Evolutionary conservation across 768 basidiomycete species (phyloP).

Genomic region (Chalciporus pseudorubinellus): DNA sequence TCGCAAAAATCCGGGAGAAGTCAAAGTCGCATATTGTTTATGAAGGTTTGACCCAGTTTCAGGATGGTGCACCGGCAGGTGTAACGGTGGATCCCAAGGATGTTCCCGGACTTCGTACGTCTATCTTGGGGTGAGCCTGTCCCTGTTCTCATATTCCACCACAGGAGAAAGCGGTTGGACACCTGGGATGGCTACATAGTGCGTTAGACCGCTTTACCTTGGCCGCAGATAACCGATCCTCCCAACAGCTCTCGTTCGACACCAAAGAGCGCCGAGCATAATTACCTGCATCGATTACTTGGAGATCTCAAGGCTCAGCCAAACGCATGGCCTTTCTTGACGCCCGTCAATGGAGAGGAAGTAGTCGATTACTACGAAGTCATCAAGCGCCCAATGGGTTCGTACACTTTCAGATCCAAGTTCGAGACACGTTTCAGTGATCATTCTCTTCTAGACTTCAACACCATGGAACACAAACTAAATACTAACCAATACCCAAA

Average conservation of each 20-base stretch:
- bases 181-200: constrained; percentile 74
- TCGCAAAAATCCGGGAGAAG: constrained; percentile 82
- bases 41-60: constrained; percentile 75
- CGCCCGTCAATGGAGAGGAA: constrained; percentile 75
- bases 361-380: constrained; percentile 90
- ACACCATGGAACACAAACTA: constrained; percentile 88
- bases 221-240: constrained; percentile 2
- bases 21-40: constrained; percentile 87
- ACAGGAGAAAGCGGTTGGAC: constrained; percentile 93
- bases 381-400: constrained; percentile 91
- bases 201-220: constrained; percentile 25
- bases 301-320: constrained; percentile 76
- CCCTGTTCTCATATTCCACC: constrained; percentile 8
- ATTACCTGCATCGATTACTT: constrained; percentile 73
- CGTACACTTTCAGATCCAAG: constrained; percentile 23
- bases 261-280: constrained; percentile 55
- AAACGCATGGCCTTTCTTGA: constrained; percentile 82
- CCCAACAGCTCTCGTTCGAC: constrained; percentile 36
- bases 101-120: constrained; percentile 84
- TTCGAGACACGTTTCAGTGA: background rate
- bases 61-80: constrained; percentile 50
- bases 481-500: constrained; percentile 78
- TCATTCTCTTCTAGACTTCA: constrained; percentile 55
- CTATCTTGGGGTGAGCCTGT: background rate
- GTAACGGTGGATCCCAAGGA: constrained; percentile 65